Base-by-base conservation (phyloP, 2,329 filamentous ascomycete species). In the Eutypa lata region DNA sequence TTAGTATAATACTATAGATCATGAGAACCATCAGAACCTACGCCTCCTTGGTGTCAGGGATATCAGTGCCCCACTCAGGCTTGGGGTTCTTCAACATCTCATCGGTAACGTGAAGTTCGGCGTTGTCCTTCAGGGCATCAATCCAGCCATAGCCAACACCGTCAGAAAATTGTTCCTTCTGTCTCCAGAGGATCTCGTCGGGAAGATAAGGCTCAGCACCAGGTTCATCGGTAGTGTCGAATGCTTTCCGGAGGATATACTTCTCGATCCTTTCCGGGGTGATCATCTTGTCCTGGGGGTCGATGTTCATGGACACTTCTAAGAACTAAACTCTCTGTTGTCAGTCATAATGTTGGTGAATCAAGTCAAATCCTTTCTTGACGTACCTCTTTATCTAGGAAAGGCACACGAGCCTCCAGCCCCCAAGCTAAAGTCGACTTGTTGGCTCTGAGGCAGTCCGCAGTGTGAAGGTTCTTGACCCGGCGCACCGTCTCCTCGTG, bases 121-220 rank as follows among this genome's bases (percentile, higher is more conserved):
- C 94, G 67, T 88, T 90, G 74, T 97, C 94, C 82, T 97, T 97
- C 65, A 99, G 84, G 7, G 87, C 89, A 68, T 99, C 94, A 69
- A 99, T 99, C 94, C 94, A 99, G 58, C 94, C 92, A 77, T 99
- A 99, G 53, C 94, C 94, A 53, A 99, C 94, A 70, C 94, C 95
- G 67, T 99, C 95, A 54, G 89, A 95, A 80, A 99, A 99, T 77
- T 99, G 94, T 79, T 99, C 94, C 85, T 99, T 99, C 76, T 99
- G 95, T 70, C 95, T 84, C 89, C 91, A 99, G 52, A 99, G 86
- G 64, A 99, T 99, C 71, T 92, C 86, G 18, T 96, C 87, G 7
- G 95, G 94, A n/a, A 99, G 84, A 77, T 97, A 99, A 10, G 94
- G 86, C 71, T 89, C 76, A 47, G 81, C 83, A 47, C 81, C 86